Base-by-base conservation (phyloP, 495 filamentous ascomycete genomes). In the Aspergillus panamensis region DNA sequence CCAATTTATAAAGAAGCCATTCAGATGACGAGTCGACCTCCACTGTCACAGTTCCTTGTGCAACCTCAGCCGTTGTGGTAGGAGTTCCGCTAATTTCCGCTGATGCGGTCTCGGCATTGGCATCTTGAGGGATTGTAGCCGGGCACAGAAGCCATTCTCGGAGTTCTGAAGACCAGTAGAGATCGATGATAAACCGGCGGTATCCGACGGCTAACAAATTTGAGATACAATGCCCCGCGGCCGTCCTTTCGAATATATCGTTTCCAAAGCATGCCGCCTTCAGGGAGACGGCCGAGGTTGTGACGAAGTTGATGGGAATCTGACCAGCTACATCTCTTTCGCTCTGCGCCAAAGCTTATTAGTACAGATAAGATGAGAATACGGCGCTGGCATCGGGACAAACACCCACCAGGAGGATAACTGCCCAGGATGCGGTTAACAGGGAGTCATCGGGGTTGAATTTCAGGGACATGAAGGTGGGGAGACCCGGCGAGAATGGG, bases 241-340 rank as follows among this genome's bases (percentile, higher is more conserved):
- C 66, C 8, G 63, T 61, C 60, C 74, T 69, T 51, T 80, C 78
- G 64, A 80, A 86, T 20, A 71, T 65, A 16, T 73, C 68, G 58
- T 80, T 58, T 9, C 73, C 68, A 63, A 88, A 88, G 61, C 85
- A 88, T 14, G 82, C 84, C 16, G 77, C 73, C 2, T 73, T 73
- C 14, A 87, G 59, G 5, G 79, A 81, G 0, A 85, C 74, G 1
- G 73, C 80, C 6, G 84, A 80, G 17, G 72, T 72, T 12, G 78
- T 82, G 17, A 86, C 76, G 66, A 73, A 87, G 56, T 87, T 87
- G 58, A 88, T 75, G 6, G 85, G 85, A 20, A 87, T 72, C 54
- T 77, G 75, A 10, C 80, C 71, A 25, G 77, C 73, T 48, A 87
- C 71, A 74, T 88, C 85, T 68, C 85, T 71, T 68, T 86, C 80